phyloP scores from a whole-genome alignment of 1,284 basidiomycete species.

The Microbotryum lychnidis-dioicae region DNA sequence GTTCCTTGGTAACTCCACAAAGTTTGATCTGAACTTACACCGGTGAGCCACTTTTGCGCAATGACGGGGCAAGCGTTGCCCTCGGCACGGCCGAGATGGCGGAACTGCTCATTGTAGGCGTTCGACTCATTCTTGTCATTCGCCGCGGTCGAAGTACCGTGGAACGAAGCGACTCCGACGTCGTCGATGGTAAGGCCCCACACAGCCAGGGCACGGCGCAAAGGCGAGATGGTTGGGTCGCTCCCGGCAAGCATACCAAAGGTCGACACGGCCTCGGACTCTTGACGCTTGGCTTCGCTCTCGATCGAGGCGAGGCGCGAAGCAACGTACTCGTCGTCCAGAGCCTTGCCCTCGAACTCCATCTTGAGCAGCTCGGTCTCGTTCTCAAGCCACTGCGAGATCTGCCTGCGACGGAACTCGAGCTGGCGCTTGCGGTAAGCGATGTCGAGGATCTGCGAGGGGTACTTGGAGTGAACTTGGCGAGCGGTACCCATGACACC shows the following conservation, averaged over 20 bases:
- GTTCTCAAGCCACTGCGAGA: constrained; percentile 84
- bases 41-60: constrained; percentile 93
- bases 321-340: constrained; percentile 46
- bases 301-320: constrained; percentile 75
- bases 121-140: constrained; percentile 98
- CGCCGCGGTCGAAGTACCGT: constrained; percentile 91
- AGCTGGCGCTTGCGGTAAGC: constrained; percentile 85
- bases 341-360: constrained; percentile 54
- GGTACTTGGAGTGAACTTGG: constrained; percentile 58
- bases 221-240: constrained; percentile 75
- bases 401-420: constrained; percentile 83
- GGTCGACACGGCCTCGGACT: constrained; percentile 76
- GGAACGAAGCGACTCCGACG: constrained; percentile 59
- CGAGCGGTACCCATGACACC: constrained; percentile 67
- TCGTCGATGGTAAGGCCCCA: constrained; percentile 93
- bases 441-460: constrained; percentile 67
- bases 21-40: constrained; percentile 1
- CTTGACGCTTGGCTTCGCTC: constrained; percentile 77
- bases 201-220: constrained; percentile 88
- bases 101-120: constrained; percentile 93
- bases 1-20: neutral
- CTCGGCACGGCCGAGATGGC: constrained; percentile 72
- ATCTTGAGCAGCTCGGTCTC: constrained; percentile 74
- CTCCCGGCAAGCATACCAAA: constrained; percentile 82
- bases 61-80: constrained; percentile 95